Base-by-base conservation (phyloP, 352 stramenopile species). In the Poterioochromonas sp. region DNA sequence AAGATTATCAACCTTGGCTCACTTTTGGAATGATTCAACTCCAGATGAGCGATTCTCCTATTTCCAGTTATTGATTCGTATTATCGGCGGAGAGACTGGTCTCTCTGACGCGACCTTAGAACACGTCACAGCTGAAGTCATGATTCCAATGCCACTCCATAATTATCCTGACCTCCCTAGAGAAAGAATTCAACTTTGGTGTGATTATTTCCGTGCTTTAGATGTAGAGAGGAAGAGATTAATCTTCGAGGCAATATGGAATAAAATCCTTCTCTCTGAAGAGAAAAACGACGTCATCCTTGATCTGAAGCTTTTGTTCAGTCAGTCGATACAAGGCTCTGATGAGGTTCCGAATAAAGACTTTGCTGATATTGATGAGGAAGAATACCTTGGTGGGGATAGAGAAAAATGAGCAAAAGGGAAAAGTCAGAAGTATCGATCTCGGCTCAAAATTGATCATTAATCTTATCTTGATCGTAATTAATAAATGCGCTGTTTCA, bases 11-110 rank as follows among this genome's bases (percentile, higher is more conserved):
- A 74, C 65, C 32, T 22, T 74, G n/a, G 65, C 65, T 58, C 65
- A 74, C 65, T 74, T 74, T 51, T 74, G 65, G 65, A 74, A 74
- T 54, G 39, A 3, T 29, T 74, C 65, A 3, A 40, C 37, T 51
- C 5, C 49, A 20, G 11, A 58, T 39, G 65, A 74, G 15, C 20
- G 65, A 54, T 54, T 74, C 1, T 1, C 3, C 11, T 74, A 58
- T n/a, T 74, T 58, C 29, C 2, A 74, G 15, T 32, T 54, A 39
- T n/a, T 74, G 40, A 12, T 74, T 26, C 1, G 2, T 8, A 40
- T 74, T 0, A 74, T 74, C 53, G 65, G 65, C 20, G 65, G 65
- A 37, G 3, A 2, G 22, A 37, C 34, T 8, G 35, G 11, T 8
- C 5, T 47, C 37, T 29, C 35, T 15, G 65, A 74, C 0, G 2